Base-by-base conservation (phyloP, 768 basidiomycete species). In the Paxillus involutus region DNA sequence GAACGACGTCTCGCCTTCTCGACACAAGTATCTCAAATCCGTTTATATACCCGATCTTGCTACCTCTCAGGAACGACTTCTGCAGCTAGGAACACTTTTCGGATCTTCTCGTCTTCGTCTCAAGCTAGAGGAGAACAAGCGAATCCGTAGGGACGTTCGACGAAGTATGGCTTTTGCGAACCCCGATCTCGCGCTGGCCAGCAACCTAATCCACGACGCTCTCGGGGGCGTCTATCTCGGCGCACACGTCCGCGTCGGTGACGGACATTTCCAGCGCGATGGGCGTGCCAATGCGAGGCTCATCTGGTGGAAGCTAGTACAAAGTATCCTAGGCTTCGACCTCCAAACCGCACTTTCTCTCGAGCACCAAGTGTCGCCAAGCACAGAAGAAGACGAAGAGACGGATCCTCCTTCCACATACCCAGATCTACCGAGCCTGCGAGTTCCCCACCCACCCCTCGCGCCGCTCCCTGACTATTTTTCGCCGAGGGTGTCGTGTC, bases 51-150 rank as follows among this genome's bases (percentile, higher is more conserved):
- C 68, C 13, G 64, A 72, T 1, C 74, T 84, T n/a, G 72, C 71
- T 4, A 49, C 63, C 29, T 65, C 71, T 19, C 60, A 63, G 0
- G 72, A 81, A 53, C 80, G 77, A 9, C 77, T 92, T 26, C 63
- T 94, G 14, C 82, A 86, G 52, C 63, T 93, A 13, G 91, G 91
- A 9, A 84, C 85, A 0, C 77, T 92, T 2, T 92, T 92, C 69
- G 89, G 89, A 5, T 85, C 88, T 1, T 83, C 84, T 2, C 80
- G 91, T 9, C 71, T 92, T 2, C 76, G 79, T 21, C 74, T 90
- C 0, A 75, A 71, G 19, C 61, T 73, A 29, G 59, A 62, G 9
- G 61, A 62, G 13, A 78, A 82, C 58, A 63, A 73, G 46, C 66
- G 62, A 13, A 61, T 82, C 26, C 81, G 84, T 2, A 64, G 71